Evolutionary conservation across 164 flowering plant genomes (phyloP).

Genomic region (Macadamia integrifolia): DNA sequence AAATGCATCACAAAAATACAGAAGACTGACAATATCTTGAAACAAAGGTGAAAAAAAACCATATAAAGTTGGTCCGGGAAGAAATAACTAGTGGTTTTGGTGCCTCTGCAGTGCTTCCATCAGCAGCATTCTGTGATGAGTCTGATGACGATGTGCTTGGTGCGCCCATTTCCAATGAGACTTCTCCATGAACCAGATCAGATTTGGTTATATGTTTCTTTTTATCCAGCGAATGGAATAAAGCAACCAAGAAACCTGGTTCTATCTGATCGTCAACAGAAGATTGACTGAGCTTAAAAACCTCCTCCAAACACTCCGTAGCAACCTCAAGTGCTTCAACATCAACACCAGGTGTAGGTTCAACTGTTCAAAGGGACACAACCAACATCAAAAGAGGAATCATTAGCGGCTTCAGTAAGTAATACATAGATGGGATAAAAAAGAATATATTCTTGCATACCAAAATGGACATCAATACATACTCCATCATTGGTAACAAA

Average conservation of each 20-base stretch:
- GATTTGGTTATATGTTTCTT: constrained; percentile 14
- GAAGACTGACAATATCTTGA: neutral
- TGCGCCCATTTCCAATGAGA: constrained; percentile 16
- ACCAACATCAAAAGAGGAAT: constrained; percentile 8
- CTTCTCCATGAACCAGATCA: constrained; percentile 12
- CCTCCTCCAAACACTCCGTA: constrained; percentile 64
- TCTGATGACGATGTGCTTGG: constrained; percentile 28
- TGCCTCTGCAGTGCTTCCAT: constrained; percentile 21
- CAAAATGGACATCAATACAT: too few relatives aligned
- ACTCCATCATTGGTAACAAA: too few relatives aligned
- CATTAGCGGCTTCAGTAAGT: neutral
- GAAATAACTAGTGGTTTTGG: constrained; percentile 24
- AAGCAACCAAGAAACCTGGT: constrained; percentile 46
- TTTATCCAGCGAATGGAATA: constrained; percentile 44
- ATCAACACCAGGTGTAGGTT: constrained; percentile 79
- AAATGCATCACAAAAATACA: neutral
- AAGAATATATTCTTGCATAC: too few relatives aligned
- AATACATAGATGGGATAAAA: too few relatives aligned
- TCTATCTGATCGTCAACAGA: constrained; percentile 24
- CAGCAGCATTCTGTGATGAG: constrained; percentile 9
- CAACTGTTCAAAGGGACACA: constrained; percentile 46
- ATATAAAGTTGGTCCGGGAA: neutral
- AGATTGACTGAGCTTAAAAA: constrained; percentile 46
- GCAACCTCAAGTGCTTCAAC: constrained; percentile 83
- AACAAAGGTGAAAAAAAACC: neutral